Evolutionary conservation across 1,284 basidiomycete genomes (phyloP).

Genomic region (Apiotrichum veenhuisii): DNA sequence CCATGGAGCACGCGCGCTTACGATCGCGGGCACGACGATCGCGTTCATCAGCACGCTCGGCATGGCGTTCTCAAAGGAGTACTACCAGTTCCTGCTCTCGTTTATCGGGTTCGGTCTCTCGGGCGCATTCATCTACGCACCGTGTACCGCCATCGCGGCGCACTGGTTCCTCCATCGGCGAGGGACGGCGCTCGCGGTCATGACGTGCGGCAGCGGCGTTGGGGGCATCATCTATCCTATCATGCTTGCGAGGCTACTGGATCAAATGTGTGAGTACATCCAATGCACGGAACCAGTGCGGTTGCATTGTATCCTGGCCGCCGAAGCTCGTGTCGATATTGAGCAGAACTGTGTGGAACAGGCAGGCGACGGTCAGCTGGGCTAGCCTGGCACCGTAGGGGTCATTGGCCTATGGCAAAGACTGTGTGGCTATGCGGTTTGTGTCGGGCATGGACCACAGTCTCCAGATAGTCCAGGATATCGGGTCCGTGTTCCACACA

Average conservation of each 20-base stretch:
- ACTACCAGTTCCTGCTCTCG: conserved; percentile 42
- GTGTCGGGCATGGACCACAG: no score
- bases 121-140: conserved; percentile 37
- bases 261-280: background rate
- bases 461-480: no score
- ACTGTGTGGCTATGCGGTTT: no score
- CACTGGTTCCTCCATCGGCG: conserved; percentile 44
- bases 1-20: conserved; percentile 32
- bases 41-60: conserved; percentile 29
- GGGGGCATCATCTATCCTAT: conserved; percentile 34
- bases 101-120: conserved; percentile 36
- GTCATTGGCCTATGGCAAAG: no score
- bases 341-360: no score
- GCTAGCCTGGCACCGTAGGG: no score
- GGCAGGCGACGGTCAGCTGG: no score
- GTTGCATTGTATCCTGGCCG: no score
- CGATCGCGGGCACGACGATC: conserved; percentile 26
- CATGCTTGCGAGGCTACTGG: conserved; percentile 20
- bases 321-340: no score
- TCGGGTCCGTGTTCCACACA: no score
- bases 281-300: background rate
- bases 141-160: conserved; percentile 36
- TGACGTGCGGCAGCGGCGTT: conserved; percentile 36
- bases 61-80: conserved; percentile 42
- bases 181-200: conserved; percentile 38